A percentile compares a stretch with the other conserved stretches of the same genome.
phyloP scores from a whole-genome alignment of 208 protist species.

The Angomonas desouzai region DNA sequence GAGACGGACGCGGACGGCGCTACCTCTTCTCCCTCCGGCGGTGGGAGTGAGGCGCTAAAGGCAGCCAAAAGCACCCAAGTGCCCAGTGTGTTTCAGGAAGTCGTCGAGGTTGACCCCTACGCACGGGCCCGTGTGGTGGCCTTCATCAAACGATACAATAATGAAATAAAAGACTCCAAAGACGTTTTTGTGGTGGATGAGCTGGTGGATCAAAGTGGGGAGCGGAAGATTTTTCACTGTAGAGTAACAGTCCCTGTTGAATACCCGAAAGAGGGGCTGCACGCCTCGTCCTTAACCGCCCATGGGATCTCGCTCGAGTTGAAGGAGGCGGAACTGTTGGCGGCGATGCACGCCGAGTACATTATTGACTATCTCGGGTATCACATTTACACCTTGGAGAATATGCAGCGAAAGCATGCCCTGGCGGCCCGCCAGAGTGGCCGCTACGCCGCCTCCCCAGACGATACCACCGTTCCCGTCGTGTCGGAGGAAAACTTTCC shows the following conservation, averaged over 20 bases:
- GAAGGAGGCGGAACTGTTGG: constrained; percentile 76
- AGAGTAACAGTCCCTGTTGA: constrained; percentile 34
- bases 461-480: constrained; percentile 29
- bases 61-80: background rate
- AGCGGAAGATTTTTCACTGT: constrained; percentile 33
- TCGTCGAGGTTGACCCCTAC: constrained; percentile 35
- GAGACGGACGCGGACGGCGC: background rate
- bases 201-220: background rate
- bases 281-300: constrained; percentile 46
- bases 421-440: constrained; percentile 60
- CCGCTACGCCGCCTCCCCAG: constrained; percentile 66
- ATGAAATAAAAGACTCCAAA: constrained; percentile 19
- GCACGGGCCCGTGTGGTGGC: constrained; percentile 69
- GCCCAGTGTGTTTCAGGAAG: constrained; percentile 25
- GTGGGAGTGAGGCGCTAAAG: background rate
- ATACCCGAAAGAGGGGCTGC: constrained; percentile 12
- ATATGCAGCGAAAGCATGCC: constrained; percentile 83
- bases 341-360: constrained; percentile 82
- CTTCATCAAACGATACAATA: constrained; percentile 76
- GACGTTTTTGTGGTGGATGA: constrained; percentile 32
- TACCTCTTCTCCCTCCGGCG: too few relatives aligned
- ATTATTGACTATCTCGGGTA: constrained; percentile 84
- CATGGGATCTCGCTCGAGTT: constrained; percentile 68
- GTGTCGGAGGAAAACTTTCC: constrained; percentile 32
- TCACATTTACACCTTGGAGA: constrained; percentile 82